phyloP scores from a whole-genome alignment of 1,284 basidiomycete genomes.

The Phylloboletellus chloephorus region DNA sequence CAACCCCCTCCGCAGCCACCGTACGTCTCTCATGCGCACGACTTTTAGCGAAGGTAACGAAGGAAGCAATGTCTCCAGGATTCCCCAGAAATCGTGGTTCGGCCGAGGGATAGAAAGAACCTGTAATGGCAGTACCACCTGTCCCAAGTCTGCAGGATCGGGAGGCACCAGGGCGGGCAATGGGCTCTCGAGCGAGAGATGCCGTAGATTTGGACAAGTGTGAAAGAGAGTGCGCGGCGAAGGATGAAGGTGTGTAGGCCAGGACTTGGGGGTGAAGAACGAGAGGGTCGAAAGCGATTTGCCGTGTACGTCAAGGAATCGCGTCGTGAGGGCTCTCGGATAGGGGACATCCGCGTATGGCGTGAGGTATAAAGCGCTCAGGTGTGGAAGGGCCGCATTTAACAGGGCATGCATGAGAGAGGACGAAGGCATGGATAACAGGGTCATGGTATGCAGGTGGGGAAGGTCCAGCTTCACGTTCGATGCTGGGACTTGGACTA shows the following conservation, averaged over 20 bases:
- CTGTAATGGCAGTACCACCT: conserved; percentile 43
- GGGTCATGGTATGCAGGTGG: conserved; percentile 55
- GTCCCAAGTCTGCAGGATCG: conserved; percentile 28
- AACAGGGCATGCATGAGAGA: conserved; percentile 60
- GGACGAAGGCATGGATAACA: conserved; percentile 65
- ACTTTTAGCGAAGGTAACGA: conserved; percentile 50
- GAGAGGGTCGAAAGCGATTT: conserved; percentile 54
- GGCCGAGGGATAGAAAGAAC: conserved; percentile 71
- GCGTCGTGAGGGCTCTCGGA: conserved; percentile 51
- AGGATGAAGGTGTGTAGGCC: conserved; percentile 60
- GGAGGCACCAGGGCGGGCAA: conserved; percentile 44
- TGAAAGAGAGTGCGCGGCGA: conserved; percentile 51
- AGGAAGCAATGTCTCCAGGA: conserved; percentile 52
- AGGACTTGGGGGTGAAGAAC: conserved; percentile 64
- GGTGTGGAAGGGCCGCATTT: conserved; percentile 54
- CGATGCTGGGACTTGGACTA: conserved; percentile 17
- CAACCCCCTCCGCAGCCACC: conserved; percentile 66
- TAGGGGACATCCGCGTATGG: conserved; percentile 63
- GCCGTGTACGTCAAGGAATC: conserved; percentile 65
- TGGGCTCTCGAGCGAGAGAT: conserved; percentile 66
- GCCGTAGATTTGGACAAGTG: conserved; percentile 52
- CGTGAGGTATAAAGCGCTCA: conserved; percentile 69
- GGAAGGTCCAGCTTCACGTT: conserved; percentile 45
- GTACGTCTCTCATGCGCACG: conserved; percentile 60
- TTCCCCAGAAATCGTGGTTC: conserved; percentile 46